A percentile compares a stretch with the other conserved stretches of the same genome.
These are phyloP conservation scores for Primulina eburnea DNA, from an alignment of 257 asterid genomes.

Conservation along the genomic window DNA sequence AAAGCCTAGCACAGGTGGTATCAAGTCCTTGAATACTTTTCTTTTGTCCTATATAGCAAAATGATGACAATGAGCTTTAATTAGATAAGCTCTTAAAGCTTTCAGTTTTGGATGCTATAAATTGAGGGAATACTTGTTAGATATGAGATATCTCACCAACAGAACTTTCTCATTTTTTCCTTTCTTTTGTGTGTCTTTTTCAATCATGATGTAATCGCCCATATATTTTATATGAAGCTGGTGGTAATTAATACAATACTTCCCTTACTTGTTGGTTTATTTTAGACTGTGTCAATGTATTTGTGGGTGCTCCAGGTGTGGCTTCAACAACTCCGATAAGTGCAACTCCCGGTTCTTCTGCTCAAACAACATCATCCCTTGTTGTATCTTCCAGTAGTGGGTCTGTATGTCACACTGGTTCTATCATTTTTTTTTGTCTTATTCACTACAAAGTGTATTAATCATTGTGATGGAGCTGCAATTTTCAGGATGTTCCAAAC, in stretches of 20 bases:
- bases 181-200: conserved; percentile 10
- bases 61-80: background rate
- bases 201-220: background rate
- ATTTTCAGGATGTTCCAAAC: conserved; percentile 1
- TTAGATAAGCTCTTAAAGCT: background rate
- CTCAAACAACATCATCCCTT: conserved; percentile 58
- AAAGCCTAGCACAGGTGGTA: background rate
- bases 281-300: conserved; percentile 16
- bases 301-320: conserved; percentile 36
- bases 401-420: conserved; percentile 40
- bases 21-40: background rate
- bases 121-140: background rate
- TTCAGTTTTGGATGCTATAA: background rate
- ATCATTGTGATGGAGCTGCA: conserved; percentile 14
- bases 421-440: conserved; percentile 11
- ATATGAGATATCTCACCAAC: background rate
- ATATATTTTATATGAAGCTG: background rate
- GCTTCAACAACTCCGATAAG: conserved; percentile 47
- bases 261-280: conserved; percentile 21
- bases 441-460: conserved; percentile 6
- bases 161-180: background rate
- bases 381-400: conserved; percentile 66
- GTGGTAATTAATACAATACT: background rate
- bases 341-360: conserved; percentile 51
- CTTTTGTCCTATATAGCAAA: conserved; percentile 1